Evolutionary conservation across 352 stramenopile genomes (phyloP), one percentile per base, ranked within the genome.

Genomic region (Phytophthora sansomeana): DNA sequence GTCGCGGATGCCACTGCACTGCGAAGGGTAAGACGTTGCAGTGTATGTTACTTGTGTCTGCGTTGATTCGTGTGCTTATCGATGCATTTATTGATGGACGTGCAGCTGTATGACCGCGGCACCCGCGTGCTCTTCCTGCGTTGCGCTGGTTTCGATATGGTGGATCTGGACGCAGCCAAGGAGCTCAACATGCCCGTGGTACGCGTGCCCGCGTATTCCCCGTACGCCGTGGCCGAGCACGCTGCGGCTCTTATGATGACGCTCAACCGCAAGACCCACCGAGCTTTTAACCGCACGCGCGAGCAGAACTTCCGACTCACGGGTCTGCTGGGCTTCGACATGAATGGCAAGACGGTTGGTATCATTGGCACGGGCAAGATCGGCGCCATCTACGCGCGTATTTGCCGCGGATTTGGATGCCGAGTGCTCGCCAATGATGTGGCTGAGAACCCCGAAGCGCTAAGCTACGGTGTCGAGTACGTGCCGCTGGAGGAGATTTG

Each of bases 131-230:
- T 95, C 1, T 87, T 92, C 42, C 68, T 93, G 55, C 79, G 81
- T 48, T 92, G 85, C 55, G 82, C 85, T 5, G 85, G 85, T 43
- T 91, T 89, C 51, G 79, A 91, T 52, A 84, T 83, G 70, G 80
- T 91, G 35, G 78, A 92, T 58, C 30, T 53, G 19, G 13, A 38
- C 29, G 35, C 24, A 38, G 35, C 35, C 35, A 41, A 41, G 35
- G 35, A 41, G 35, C 35, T 41, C 16, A 16, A 41, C 10, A 41
- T 41, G 35, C 35, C 35, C 35, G 35, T 41, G 14, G 11, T 41
- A 6, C 35, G 35, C 1, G 35, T 41, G 4, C 35, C 35, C 35
- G 35, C 35, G 35, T 41, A 41, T 17, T 41, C 35, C 14, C 35
- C 35, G 4, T 41, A 24, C 21, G 21, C 21, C 21, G 21, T 24